Base-by-base conservation (phyloP, 495 filamentous ascomycete species). In the Viridothelium virens region DNA sequence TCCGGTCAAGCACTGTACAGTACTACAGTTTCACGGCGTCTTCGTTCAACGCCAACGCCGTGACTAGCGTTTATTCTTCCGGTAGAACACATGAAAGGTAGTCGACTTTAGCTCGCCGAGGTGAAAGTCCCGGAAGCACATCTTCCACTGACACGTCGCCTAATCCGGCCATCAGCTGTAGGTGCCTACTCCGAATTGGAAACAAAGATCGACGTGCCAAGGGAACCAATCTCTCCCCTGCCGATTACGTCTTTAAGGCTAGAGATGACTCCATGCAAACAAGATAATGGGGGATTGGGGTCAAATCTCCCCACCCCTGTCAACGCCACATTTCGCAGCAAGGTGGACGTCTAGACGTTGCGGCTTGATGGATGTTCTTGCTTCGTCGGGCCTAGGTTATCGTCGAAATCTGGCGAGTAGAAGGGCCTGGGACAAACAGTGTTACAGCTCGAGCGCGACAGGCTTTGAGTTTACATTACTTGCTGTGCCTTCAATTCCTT, bases 141-240 rank as follows among this genome's bases (percentile, higher is more conserved):
- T 44, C 41, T 7, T 44, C 14, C 41, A 14, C 7, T 14, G 7
- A 14, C 14, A 0, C 14, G 0, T 44, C 14, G 41, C 41, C 41
- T 44, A 44, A 44, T 44, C 14, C 41, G 14, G 14, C 14, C 14
- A 14, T 44, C 41, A 44, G 1, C 41, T 44, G 1, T 14, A 36
- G 18, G n/a, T 59, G 53, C 31, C 53, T 31, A 59, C 31, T 7
- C 53, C 31, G 9, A 59, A 59, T 59, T 7, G 53, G 53, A 59
- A 59, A 36, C 14, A 59, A 44, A 7, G 53, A 33, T 59, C 31
- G 53, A 59, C 53, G 53, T 36, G 53, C 53, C 53, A 59, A 59
- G 53, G 31, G 1, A 36, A 14, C 53, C 53, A 59, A 59, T 2
- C 53, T 10, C 31, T 59, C 36, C 36, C 6, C 3, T 7, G 18